These are phyloP conservation scores for Penicillium lividum DNA, from an alignment of 495 filamentous ascomycete species.

Conservation along the genomic window DNA sequence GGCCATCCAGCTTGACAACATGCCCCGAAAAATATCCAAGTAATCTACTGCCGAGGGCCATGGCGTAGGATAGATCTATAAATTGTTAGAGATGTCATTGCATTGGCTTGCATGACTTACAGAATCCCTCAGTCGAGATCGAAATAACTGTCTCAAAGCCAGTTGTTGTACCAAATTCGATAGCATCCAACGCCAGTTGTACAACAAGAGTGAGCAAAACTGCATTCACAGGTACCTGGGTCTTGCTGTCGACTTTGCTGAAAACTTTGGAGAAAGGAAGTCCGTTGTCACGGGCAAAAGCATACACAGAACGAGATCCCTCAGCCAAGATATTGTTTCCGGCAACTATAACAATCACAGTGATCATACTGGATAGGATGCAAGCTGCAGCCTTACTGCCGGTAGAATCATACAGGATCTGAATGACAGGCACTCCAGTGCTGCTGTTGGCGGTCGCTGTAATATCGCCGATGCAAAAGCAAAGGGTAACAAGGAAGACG, in stretches of 20 bases:
- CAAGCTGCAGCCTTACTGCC: constrained; percentile 42
- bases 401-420: constrained; percentile 52
- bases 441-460: constrained; percentile 33
- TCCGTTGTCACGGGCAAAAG: constrained; percentile 51
- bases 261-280: constrained; percentile 48
- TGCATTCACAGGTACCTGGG: constrained; percentile 52
- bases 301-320: constrained; percentile 45
- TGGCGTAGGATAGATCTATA: constrained; percentile 59
- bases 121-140: constrained; percentile 60
- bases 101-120: constrained; percentile 31
- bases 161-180: constrained; percentile 59
- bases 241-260: constrained; percentile 37
- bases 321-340: constrained; percentile 47
- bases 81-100: constrained; percentile 13
- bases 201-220: constrained; percentile 49
- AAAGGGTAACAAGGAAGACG: constrained; percentile 47
- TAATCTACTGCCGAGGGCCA: constrained; percentile 53
- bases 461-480: constrained; percentile 53
- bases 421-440: constrained; percentile 51
- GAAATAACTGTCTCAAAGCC: constrained; percentile 59
- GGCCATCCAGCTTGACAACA: constrained; percentile 38
- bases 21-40: constrained; percentile 50
- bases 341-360: constrained; percentile 42
- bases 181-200: constrained; percentile 56
- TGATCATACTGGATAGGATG: constrained; percentile 41